Evolutionary conservation across 192 early-diverging fungal genomes (phyloP).

Genomic region (Podila horticola): DNA sequence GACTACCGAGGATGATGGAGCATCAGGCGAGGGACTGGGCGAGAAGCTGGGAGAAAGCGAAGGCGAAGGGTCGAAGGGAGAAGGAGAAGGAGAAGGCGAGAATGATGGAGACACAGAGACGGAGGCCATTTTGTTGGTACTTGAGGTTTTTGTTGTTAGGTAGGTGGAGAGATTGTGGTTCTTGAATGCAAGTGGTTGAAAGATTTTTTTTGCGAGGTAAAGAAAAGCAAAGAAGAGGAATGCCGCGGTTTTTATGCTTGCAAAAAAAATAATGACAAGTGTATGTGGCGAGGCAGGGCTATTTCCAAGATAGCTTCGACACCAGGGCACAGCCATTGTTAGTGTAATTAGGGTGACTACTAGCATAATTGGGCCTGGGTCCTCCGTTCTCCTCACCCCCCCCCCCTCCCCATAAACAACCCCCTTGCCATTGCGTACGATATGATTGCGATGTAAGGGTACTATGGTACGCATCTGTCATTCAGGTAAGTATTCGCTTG

Average conservation of each 20-base stretch:
- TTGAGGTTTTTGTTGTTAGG: background rate
- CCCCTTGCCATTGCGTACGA: background rate
- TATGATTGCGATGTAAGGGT: background rate
- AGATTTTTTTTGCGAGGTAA: too few species aligned
- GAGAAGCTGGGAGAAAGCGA: background rate
- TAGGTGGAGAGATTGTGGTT: background rate
- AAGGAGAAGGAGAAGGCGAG: background rate
- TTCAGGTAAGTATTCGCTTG: too few species aligned
- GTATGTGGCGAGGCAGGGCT: too few species aligned
- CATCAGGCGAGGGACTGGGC: background rate
- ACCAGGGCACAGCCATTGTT: too few species aligned
- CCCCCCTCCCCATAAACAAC: background rate
- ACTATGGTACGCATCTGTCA: too few species aligned
- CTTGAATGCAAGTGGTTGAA: too few species aligned
- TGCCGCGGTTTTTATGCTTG: too few species aligned
- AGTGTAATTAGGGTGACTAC: background rate
- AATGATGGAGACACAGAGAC: background rate
- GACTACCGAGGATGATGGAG: background rate
- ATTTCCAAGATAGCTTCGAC: too few species aligned
- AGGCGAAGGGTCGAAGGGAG: background rate
- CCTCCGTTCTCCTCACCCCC: background rate
- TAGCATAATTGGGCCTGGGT: background rate
- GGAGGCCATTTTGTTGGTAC: background rate
- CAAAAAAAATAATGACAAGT: too few species aligned
- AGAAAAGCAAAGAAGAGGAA: too few species aligned